These are phyloP conservation scores for Fusarium sororula DNA, from an alignment of 2,329 filamentous ascomycete genomes.

Conservation along the genomic window DNA sequence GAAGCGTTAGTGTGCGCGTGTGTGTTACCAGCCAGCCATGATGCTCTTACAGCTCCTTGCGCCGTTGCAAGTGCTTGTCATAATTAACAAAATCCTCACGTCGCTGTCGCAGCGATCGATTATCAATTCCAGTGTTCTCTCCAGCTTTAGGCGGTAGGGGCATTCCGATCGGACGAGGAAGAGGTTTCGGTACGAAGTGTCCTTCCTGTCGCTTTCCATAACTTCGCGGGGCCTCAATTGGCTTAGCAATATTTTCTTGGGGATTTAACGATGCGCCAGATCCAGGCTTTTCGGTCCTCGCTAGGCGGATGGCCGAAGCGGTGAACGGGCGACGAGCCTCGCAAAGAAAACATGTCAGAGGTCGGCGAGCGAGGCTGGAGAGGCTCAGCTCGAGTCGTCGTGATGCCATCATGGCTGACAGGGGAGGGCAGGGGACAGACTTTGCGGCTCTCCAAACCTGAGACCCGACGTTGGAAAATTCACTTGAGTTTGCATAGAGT, in stretches of 20 bases:
- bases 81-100: constrained; percentile 85
- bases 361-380: constrained; percentile 44
- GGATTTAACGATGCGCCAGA: constrained; percentile 50
- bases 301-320: constrained; percentile 51
- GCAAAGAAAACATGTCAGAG: constrained; percentile 58
- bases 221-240: constrained; percentile 67
- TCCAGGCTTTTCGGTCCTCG: constrained; percentile 47
- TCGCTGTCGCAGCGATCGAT: constrained; percentile 71
- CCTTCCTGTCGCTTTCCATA: constrained; percentile 64
- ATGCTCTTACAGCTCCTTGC: constrained; percentile 74
- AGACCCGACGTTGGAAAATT: constrained; percentile 34
- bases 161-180: constrained; percentile 84
- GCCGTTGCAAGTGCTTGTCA: constrained; percentile 81
- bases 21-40: neutral
- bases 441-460: constrained; percentile 20
- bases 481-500: neutral
- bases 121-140: constrained; percentile 83
- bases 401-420: constrained; percentile 43
- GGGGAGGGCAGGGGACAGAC: constrained; percentile 1
- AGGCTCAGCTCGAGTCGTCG: constrained; percentile 46
- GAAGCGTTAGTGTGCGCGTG: constrained; percentile 3
- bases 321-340: constrained; percentile 61
- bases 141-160: constrained; percentile 75
- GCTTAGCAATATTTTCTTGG: constrained; percentile 52
- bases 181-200: constrained; percentile 66